Evolutionary conservation across 2,329 filamentous ascomycete genomes (phyloP).

Genomic region (Scopulariopsis brevicaulis): DNA sequence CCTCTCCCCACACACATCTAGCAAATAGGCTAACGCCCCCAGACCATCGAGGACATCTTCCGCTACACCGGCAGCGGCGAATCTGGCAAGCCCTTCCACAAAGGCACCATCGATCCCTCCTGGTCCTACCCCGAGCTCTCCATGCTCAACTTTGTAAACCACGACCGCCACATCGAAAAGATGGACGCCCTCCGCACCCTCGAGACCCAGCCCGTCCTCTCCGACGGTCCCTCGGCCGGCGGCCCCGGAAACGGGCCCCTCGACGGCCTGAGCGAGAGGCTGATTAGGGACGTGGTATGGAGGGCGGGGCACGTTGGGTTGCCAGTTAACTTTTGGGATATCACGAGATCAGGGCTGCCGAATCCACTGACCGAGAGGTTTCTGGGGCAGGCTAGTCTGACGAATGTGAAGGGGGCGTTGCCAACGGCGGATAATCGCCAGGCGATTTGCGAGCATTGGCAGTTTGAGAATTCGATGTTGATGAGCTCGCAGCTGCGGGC

Average conservation of each 20-base stretch:
- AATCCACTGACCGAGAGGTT: constrained; percentile 4
- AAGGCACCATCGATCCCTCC: constrained; percentile 1
- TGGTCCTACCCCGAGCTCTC: constrained; percentile 3
- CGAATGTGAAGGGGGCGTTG: constrained; percentile 1
- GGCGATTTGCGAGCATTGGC: not conserved
- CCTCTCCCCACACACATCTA: not conserved
- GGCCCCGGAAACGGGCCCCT: not conserved
- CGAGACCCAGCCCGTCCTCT: not conserved
- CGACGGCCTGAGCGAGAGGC: not conserved
- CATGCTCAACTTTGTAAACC: constrained; percentile 7
- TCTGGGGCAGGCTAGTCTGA: constrained; percentile 1
- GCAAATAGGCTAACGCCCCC: not conserved
- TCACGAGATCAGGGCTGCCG: not conserved
- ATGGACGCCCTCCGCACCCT: constrained; percentile 4
- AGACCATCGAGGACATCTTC: constrained; percentile 5
- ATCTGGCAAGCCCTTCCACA: constrained; percentile 2
- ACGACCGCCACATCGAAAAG: constrained; percentile 1
- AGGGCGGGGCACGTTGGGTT: not conserved
- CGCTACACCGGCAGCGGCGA: constrained; percentile 4
- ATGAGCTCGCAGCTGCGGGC: not conserved
- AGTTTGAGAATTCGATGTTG: constrained; percentile 1
- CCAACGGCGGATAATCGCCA: not conserved
- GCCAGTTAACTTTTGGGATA: constrained; percentile 3
- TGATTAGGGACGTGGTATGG: not conserved
- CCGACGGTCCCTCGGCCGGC: not conserved